A percentile compares a stretch with the other conserved stretches of the same genome.
Conservation (phyloP, 257 asterid species). For the Leptodermis oblonga region DNA sequence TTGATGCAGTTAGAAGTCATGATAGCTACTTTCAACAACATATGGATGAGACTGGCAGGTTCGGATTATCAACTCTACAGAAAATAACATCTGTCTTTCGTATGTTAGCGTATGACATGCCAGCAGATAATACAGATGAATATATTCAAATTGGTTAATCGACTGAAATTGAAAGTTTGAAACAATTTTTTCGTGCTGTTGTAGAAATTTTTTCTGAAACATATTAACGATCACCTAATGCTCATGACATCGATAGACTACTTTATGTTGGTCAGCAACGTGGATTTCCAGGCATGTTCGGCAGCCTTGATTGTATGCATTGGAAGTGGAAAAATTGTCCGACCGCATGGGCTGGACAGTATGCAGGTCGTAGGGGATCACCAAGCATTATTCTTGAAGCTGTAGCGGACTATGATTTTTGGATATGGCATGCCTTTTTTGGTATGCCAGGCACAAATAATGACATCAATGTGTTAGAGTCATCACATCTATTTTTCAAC, state of each 20-base stretch:
- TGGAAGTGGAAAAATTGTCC: background rate
- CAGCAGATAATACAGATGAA: background rate
- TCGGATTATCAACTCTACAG: background rate
- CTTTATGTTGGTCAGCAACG: background rate
- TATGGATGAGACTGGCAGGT: background rate
- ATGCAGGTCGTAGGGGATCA: background rate
- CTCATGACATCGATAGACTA: background rate
- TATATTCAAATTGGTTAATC: background rate
- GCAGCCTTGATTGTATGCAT: background rate
- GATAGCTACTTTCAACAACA: no score
- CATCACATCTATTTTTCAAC: no score
- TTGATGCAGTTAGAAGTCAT: background rate
- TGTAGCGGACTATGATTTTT: no score
- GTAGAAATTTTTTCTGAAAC: background rate
- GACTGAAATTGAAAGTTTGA: background rate
- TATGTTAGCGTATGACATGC: background rate
- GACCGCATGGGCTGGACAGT: background rate
- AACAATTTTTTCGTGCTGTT: background rate
- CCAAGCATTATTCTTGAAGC: no score
- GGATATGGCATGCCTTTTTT: no score
- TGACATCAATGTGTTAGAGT: no score
- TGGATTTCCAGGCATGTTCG: background rate
- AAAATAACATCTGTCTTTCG: background rate
- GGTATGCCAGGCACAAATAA: no score
- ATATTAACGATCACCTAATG: background rate